phyloP scores from a whole-genome alignment of 2,329 filamentous ascomycete species.

The Neofusicoccum parvum region DNA sequence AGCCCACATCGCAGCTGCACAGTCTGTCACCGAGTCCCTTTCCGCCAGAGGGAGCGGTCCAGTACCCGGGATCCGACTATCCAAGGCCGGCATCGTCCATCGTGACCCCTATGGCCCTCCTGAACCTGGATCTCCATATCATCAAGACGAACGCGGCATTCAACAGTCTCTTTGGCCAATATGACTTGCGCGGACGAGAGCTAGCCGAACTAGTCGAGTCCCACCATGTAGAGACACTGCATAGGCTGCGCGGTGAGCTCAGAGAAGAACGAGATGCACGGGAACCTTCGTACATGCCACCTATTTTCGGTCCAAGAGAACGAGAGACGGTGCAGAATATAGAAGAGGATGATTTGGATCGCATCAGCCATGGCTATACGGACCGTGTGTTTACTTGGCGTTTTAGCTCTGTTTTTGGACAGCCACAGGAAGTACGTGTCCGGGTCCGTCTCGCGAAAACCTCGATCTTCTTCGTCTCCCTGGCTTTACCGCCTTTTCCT shows the following conservation, averaged over 20 bases:
- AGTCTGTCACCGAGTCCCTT: conserved; percentile 16
- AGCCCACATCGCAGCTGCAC: conserved; percentile 22
- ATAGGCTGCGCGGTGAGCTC: conserved; percentile 47
- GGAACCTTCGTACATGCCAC: conserved; percentile 54
- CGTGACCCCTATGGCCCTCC: conserved; percentile 37
- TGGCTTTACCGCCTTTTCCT: conserved; percentile 27
- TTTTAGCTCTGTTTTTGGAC: conserved; percentile 8
- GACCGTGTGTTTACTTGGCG: conserved; percentile 31
- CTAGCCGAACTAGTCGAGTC: conserved; percentile 48
- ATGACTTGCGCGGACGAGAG: conserved; percentile 42
- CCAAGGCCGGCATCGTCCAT: neutral
- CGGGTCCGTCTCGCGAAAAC: conserved; percentile 40
- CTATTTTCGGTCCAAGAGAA: conserved; percentile 47
- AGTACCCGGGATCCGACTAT: conserved; percentile 2
- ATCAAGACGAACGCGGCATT: conserved; percentile 50
- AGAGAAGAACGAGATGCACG: conserved; percentile 50
- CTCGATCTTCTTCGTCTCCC: conserved; percentile 39
- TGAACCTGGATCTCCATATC: conserved; percentile 52
- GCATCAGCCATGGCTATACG: conserved; percentile 46
- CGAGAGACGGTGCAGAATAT: conserved; percentile 47
- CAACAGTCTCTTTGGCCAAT: conserved; percentile 44
- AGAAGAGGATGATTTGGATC: conserved; percentile 46
- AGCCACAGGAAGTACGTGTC: conserved; percentile 30
- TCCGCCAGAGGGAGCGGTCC: neutral
- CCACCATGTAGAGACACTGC: conserved; percentile 45